A percentile compares a stretch with the other conserved stretches of the same genome.
Evolutionary conservation across 2,329 filamentous ascomycete genomes (phyloP).

Genomic region (Botrytis fabae): DNA sequence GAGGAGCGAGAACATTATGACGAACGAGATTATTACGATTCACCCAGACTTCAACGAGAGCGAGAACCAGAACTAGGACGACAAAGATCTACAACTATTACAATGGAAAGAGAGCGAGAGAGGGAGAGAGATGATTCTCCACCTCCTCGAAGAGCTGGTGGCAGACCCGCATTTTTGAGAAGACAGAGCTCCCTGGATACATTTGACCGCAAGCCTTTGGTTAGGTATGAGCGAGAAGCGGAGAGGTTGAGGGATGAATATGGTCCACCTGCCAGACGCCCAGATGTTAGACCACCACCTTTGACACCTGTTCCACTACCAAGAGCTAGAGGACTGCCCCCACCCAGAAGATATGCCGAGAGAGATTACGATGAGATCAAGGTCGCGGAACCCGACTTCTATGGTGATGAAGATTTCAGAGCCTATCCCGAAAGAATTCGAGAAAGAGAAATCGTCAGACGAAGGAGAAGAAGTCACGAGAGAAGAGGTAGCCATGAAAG

Average conservation of each 20-base stretch:
- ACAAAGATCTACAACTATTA: slow-evolving; percentile 40
- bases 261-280: slow-evolving; percentile 52
- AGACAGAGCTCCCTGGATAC: slow-evolving; percentile 89
- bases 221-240: slow-evolving; percentile 43
- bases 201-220: slow-evolving; percentile 73
- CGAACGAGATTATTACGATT: slow-evolving; percentile 48
- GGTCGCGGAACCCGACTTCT: slow-evolving; percentile 65
- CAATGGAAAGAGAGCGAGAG: slow-evolving; percentile 34
- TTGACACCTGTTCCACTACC: slow-evolving; percentile 67
- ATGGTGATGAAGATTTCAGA: slow-evolving; percentile 71
- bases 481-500: slow-evolving; percentile 38
- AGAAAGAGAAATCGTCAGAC: slow-evolving; percentile 61
- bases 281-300: slow-evolving; percentile 47
- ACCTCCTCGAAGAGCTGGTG: slow-evolving; percentile 43
- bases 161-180: slow-evolving; percentile 67
- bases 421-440: slow-evolving; percentile 58
- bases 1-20: slow-evolving; percentile 41
- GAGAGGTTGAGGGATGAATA: slow-evolving; percentile 58
- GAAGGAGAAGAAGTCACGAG: slow-evolving; percentile 42
- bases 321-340: slow-evolving; percentile 59
- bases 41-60: slow-evolving; percentile 39
- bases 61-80: slow-evolving; percentile 43
- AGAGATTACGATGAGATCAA: slow-evolving; percentile 65
- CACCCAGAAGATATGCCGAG: slow-evolving; percentile 58
- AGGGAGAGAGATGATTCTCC: slow-evolving; percentile 33